Evolutionary conservation across 2,329 filamentous ascomycete genomes (phyloP).

Genomic region (Paecilomyces formosus): DNA sequence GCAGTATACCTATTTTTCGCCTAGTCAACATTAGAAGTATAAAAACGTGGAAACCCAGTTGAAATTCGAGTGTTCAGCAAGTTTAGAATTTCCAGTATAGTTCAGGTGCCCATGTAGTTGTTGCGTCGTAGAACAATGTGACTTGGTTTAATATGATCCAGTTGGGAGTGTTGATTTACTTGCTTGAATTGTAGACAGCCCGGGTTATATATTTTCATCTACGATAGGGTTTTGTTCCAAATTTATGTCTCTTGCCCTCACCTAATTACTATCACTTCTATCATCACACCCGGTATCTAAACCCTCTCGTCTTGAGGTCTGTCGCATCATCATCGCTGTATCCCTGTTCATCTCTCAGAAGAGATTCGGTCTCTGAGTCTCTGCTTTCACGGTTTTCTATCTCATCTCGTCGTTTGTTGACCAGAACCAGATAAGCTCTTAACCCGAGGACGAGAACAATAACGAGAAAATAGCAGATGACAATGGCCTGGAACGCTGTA

Average conservation of each 20-base stretch:
- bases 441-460: constrained; percentile 34
- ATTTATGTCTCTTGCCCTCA: not conserved
- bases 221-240: too few relatives aligned
- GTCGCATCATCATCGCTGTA: not conserved
- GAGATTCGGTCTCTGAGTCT: not conserved
- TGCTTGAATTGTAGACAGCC: too few relatives aligned
- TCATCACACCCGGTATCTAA: not conserved
- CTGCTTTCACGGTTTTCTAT: not conserved
- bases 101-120: too few relatives aligned
- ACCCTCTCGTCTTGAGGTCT: not conserved
- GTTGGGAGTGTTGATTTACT: too few relatives aligned
- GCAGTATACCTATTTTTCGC: too few relatives aligned
- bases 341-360: not conserved
- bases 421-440: not conserved
- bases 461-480: constrained; percentile 49
- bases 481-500: constrained; percentile 49
- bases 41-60: too few relatives aligned
- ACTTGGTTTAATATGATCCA: too few relatives aligned
- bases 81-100: too few relatives aligned
- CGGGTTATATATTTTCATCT: not conserved
- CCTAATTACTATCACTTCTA: not conserved
- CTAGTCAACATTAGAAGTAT: too few relatives aligned
- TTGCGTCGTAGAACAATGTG: too few relatives aligned
- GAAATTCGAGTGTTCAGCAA: too few relatives aligned
- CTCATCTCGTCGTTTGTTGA: not conserved